A percentile compares a stretch with the other conserved stretches of the same genome.
These are phyloP conservation scores for Oemleria cerasiformis DNA, from an alignment of 306 rosid species.

Conservation along the genomic window DNA sequence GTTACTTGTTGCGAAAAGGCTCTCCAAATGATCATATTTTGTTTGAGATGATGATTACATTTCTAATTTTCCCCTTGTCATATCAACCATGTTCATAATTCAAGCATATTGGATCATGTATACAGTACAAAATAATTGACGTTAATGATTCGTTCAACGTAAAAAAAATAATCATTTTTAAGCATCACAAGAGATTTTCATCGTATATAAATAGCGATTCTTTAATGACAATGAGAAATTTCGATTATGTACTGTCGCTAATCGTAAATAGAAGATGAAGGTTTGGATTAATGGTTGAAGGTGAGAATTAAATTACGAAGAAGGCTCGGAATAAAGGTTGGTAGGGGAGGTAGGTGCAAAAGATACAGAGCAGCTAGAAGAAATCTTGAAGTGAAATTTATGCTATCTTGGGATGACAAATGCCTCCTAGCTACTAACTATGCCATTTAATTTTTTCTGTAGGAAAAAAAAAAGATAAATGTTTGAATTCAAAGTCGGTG, in stretches of 20 bases:
- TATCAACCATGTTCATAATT: neutral
- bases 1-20: neutral
- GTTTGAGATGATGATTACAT: neutral
- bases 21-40: neutral
- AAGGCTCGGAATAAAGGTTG: neutral
- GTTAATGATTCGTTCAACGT: too few relatives aligned
- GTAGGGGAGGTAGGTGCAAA: conserved; percentile 36
- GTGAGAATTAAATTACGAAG: neutral
- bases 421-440: neutral
- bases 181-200: too few relatives aligned
- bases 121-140: too few relatives aligned
- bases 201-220: too few relatives aligned
- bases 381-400: conserved; percentile 29
- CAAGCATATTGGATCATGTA: too few relatives aligned
- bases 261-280: too few relatives aligned
- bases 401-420: conserved; percentile 7
- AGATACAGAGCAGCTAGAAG: conserved; percentile 31
- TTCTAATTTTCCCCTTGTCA: neutral
- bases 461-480: neutral
- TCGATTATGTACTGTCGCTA: too few relatives aligned
- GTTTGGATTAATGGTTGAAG: neutral
- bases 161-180: too few relatives aligned
- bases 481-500: neutral
- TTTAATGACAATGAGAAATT: too few relatives aligned
- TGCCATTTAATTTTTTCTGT: neutral